phyloP scores from a whole-genome alignment of 2,329 filamentous ascomycete species.

The Hyphodiscus sp. region DNA sequence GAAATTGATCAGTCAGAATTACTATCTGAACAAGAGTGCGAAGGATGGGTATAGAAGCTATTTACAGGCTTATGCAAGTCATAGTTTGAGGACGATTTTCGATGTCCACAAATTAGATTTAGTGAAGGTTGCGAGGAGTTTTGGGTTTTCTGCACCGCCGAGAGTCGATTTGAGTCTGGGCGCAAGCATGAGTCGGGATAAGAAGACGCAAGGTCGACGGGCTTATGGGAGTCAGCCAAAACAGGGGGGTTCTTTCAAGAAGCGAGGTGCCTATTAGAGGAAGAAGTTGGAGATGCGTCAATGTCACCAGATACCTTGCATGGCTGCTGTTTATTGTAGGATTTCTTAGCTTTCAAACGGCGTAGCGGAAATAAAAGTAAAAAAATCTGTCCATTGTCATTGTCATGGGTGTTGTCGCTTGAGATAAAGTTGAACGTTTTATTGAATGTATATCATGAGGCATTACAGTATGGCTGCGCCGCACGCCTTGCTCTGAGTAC shows the following conservation, averaged over 20 bases:
- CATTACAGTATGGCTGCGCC: neutral
- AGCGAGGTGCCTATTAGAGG: conserved; percentile 15
- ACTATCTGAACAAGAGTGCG: conserved; percentile 86
- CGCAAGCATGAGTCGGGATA: conserved; percentile 67
- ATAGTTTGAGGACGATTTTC: conserved; percentile 75
- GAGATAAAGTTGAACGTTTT: neutral
- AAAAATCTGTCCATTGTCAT: neutral
- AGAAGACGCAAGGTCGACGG: conserved; percentile 60
- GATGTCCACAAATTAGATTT: conserved; percentile 78
- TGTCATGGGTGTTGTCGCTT: neutral
- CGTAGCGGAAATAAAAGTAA: neutral
- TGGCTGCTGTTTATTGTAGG: neutral
- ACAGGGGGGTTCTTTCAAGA: conserved; percentile 39
- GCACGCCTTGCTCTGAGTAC: neutral
- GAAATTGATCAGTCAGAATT: conserved; percentile 90
- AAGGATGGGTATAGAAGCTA: conserved; percentile 82
- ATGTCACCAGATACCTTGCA: conserved; percentile 1
- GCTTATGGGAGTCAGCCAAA: conserved; percentile 74
- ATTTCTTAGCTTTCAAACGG: neutral
- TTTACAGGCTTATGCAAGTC: conserved; percentile 89
- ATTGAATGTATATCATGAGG: neutral
- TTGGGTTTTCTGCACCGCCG: conserved; percentile 72
- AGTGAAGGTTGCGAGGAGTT: conserved; percentile 76
- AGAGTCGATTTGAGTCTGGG: conserved; percentile 74
- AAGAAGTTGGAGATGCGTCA: neutral